phyloP scores from a whole-genome alignment of 164 flowering plant species.

The Vitis rupestris region DNA sequence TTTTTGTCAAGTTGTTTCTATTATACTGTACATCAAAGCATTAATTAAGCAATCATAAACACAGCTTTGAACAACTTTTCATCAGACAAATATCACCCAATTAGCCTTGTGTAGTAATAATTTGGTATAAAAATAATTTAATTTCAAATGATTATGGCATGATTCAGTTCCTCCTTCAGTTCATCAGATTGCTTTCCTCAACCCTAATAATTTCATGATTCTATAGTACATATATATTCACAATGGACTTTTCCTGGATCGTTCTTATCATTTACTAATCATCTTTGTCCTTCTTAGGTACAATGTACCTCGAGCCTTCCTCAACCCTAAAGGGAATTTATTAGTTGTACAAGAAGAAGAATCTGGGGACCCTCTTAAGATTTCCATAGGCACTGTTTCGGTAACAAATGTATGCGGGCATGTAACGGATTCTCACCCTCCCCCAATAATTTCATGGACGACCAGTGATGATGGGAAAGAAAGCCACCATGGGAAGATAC shows the following conservation, averaged over 20 bases:
- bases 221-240: background rate
- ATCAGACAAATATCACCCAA: too few species aligned
- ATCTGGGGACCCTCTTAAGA: slow-evolving; percentile 19
- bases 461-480: background rate
- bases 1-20: background rate
- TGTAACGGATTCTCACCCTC: slow-evolving; percentile 20
- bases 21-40: background rate
- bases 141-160: too few species aligned
- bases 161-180: too few species aligned
- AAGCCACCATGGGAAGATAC: slow-evolving; percentile 13
- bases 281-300: slow-evolving; percentile 17
- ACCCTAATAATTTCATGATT: background rate
- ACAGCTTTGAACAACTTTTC: too few species aligned
- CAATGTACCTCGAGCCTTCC: slow-evolving; percentile 31
- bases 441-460: slow-evolving; percentile 24
- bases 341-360: slow-evolving; percentile 30
- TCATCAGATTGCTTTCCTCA: too few species aligned
- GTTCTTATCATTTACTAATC: too few species aligned
- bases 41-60: background rate
- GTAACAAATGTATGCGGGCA: background rate
- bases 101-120: too few species aligned
- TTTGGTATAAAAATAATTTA: too few species aligned
- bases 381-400: slow-evolving; percentile 22
- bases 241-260: background rate
- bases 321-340: slow-evolving; percentile 16